Conservation (phyloP, 176 grass and related monocot species). For the Oryza glumipatula region DNA sequence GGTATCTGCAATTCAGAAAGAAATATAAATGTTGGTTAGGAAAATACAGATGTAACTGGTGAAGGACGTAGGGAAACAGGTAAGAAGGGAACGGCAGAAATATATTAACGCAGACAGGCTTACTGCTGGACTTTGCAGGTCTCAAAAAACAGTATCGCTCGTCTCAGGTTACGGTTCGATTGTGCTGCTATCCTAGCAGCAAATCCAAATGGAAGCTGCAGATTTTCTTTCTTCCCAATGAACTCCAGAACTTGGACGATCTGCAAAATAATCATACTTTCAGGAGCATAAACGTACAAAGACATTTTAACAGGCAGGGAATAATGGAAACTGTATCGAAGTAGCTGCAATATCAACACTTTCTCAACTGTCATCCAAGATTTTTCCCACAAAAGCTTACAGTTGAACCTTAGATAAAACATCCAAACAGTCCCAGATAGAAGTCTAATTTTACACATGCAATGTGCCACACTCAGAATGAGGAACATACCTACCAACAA, state of each 20-base stretch:
- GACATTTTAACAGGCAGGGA: neutral
- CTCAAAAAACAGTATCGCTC: slow-evolving; percentile 93
- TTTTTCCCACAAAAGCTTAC: neutral
- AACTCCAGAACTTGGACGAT: slow-evolving; percentile 84
- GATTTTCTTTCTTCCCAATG: slow-evolving; percentile 95
- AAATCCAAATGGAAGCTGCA: slow-evolving; percentile 82
- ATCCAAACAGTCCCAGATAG: neutral
- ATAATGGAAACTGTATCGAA: neutral
- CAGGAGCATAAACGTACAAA: neutral
- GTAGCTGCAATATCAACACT: neutral
- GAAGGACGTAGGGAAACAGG: neutral
- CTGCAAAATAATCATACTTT: slow-evolving; percentile 45
- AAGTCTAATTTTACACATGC: neutral
- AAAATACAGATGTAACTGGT: slow-evolving; percentile 10
- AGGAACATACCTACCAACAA: neutral
- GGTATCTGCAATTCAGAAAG: slow-evolving; percentile 67
- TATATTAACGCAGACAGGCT: slow-evolving; percentile 28
- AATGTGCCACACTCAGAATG: neutral
- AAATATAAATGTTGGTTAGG: neutral
- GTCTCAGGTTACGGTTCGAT: slow-evolving; percentile 91
- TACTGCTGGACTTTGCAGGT: slow-evolving; percentile 98
- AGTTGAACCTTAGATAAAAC: slow-evolving; percentile 6
- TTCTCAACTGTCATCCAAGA: neutral
- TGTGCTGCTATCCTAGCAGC: slow-evolving; percentile 74
- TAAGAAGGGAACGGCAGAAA: slow-evolving; percentile 3